Conservation (phyloP, 2,329 filamentous ascomycete species). For the Pseudomassariella vexata region DNA sequence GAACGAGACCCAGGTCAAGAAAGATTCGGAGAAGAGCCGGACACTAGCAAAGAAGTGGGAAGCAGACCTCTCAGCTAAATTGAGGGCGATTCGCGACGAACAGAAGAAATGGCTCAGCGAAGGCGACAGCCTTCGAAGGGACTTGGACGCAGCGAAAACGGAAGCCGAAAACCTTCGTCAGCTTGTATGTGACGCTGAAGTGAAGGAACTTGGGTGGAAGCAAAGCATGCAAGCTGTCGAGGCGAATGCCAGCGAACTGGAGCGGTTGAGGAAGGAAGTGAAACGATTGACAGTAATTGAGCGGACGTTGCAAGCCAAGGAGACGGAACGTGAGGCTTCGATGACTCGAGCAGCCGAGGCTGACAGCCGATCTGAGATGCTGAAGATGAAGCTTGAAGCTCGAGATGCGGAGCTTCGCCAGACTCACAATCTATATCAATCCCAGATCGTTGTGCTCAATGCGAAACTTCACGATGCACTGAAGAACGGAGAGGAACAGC, state of each 20-base stretch:
- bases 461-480: slow-evolving; percentile 35
- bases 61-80: slow-evolving; percentile 60
- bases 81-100: slow-evolving; percentile 62
- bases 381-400: slow-evolving; percentile 52
- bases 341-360: slow-evolving; percentile 54
- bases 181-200: slow-evolving; percentile 63
- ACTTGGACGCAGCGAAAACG: slow-evolving; percentile 50
- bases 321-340: slow-evolving; percentile 52
- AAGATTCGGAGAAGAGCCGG: slow-evolving; percentile 66
- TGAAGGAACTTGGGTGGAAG: slow-evolving; percentile 57
- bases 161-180: slow-evolving; percentile 61
- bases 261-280: slow-evolving; percentile 53
- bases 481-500: slow-evolving; percentile 19
- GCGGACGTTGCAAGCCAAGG: slow-evolving; percentile 57
- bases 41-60: slow-evolving; percentile 75
- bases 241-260: slow-evolving; percentile 54
- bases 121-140: slow-evolving; percentile 48
- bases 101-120: slow-evolving; percentile 59
- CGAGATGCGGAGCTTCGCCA: slow-evolving; percentile 41
- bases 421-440: slow-evolving; percentile 36
- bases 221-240: slow-evolving; percentile 61
- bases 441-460: slow-evolving; percentile 42
- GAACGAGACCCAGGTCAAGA: slow-evolving; percentile 62
- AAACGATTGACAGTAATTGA: slow-evolving; percentile 55
- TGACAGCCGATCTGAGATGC: slow-evolving; percentile 51